Evolutionary conservation across 306 rosid genomes (phyloP).

Genomic region (Ochetophila trinervis): DNA sequence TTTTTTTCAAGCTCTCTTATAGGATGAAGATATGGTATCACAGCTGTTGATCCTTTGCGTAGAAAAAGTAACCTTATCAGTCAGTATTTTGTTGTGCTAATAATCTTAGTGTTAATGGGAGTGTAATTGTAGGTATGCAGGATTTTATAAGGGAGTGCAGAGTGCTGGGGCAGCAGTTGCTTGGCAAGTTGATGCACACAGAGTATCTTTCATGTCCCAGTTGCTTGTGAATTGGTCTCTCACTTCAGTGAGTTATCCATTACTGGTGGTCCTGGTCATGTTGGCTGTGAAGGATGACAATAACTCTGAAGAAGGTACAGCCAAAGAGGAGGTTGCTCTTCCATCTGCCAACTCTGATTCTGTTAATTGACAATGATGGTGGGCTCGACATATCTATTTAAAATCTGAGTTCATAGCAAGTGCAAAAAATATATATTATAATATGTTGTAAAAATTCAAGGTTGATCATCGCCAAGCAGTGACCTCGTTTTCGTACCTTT

Average conservation of each 20-base stretch:
- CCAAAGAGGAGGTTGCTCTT: conserved; percentile 24
- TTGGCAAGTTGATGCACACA: conserved; percentile 74
- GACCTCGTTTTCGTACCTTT: too few relatives aligned
- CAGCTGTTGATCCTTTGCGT: neutral
- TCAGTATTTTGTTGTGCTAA: too few relatives aligned
- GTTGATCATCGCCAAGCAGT: too few relatives aligned
- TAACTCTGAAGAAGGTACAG: conserved; percentile 24
- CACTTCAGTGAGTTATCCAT: conserved; percentile 64
- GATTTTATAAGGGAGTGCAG: conserved; percentile 87
- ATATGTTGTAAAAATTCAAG: too few relatives aligned
- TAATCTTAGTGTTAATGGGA: neutral
- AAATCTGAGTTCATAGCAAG: too few relatives aligned
- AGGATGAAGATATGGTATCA: neutral
- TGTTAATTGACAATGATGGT: conserved; percentile 6
- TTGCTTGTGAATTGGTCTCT: conserved; percentile 66
- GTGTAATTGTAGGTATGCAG: conserved; percentile 54
- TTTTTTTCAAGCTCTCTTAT: too few relatives aligned
- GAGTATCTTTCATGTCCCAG: conserved; percentile 51
- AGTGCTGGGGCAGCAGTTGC: conserved; percentile 99
- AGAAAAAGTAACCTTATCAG: neutral
- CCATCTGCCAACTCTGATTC: conserved; percentile 16
- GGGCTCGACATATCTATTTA: conserved; percentile 1
- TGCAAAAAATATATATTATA: too few relatives aligned
- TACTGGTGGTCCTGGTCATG: conserved; percentile 48
- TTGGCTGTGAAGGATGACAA: conserved; percentile 67